Evolutionary conservation across 2,329 filamentous ascomycete species (phyloP), one percentile per base, ranked within the genome.

Genomic region (Xylariaceae sp.): DNA sequence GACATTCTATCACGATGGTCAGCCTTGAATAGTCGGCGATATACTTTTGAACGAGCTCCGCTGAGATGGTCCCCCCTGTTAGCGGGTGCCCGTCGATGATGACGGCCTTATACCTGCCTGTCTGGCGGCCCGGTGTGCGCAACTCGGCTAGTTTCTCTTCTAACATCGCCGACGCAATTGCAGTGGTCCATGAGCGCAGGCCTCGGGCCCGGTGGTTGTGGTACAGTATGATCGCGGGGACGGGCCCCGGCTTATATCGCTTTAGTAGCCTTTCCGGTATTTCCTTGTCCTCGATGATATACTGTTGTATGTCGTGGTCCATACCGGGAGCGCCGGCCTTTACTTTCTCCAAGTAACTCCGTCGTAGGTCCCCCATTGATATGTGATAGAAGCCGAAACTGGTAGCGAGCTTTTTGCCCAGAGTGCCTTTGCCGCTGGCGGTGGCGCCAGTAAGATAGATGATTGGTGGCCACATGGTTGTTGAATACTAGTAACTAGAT

Each of bases 301-400:
- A 36, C 13, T 22, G 3, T 36, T 26, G 36, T 13, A 56, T 39
- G 4, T 21, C n/a, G 3, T 44, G 30, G 13, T 22, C 13, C n/a
- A 47, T 45, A 12, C 18, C 32, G 2, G 54, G 46, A 15, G 49
- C 15, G 2, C 22, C 46, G 0, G 22, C 34, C 1, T 15, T 10
- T 15, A 43, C 2, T 43, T 43, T 15, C 4, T 19, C 21, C 12
- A 22, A 15, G 16, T 30, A 46, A 19, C 3, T 5, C 1, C 48
- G 54, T 13, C 50, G 48, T 0, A 51, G 5, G n/a, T 57, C 56
- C 3, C 39, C 44, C 15, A 63, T 18, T 2, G 47, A 56, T 3
- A 62, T 3, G 34, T 61, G 41, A 19, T 57, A 54, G 4, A 63
- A 48, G 3, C 40, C 16, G 30, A 55, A 63, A 1, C 54, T 10